These are phyloP conservation scores for Aspergillus fructus DNA, from an alignment of 2,329 filamentous ascomycete genomes.

Conservation along the genomic window DNA sequence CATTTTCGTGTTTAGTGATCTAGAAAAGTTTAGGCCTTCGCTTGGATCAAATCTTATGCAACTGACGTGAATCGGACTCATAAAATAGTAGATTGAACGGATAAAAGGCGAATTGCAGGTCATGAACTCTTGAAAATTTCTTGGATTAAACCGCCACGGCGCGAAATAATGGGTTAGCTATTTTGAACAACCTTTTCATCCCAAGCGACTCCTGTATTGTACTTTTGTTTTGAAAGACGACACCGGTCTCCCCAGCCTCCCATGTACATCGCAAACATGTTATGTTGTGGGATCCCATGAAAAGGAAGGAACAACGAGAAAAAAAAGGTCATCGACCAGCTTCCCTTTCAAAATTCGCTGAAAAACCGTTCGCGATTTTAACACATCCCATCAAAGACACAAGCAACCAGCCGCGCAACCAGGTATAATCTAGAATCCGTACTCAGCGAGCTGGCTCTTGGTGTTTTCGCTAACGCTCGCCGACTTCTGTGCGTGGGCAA, in stretches of 20 bases:
- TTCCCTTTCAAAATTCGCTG: conserved; percentile 41
- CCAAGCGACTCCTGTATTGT: conserved; percentile 41
- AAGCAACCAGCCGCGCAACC: conserved; percentile 40
- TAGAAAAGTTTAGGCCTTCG: too few relatives aligned
- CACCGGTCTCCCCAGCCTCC: conserved; percentile 28
- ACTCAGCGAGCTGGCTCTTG: conserved; percentile 81
- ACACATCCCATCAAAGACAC: conserved; percentile 41
- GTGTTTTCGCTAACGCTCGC: conserved; percentile 84
- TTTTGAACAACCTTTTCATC: conserved; percentile 44
- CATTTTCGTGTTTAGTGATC: too few relatives aligned
- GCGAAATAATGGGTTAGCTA: conserved; percentile 42
- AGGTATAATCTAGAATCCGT: conserved; percentile 73
- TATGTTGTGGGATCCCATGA: conserved; percentile 35
- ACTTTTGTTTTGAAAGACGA: conserved; percentile 30
- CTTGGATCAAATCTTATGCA: too few relatives aligned
- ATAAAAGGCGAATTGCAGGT: conserved; percentile 25
- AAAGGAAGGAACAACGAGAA: conserved; percentile 28
- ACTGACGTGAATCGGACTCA: too few relatives aligned
- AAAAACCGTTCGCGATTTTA: conserved; percentile 42
- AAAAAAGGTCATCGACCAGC: conserved; percentile 42
- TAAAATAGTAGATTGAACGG: neutral
- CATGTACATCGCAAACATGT: conserved; percentile 38
- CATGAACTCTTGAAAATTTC: conserved; percentile 38
- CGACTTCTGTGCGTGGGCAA: conserved; percentile 89
- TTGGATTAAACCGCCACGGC: conserved; percentile 46